These are phyloP conservation scores for Coemansia sp. DNA, from an alignment of 192 early-diverging fungal species.

Conservation along the genomic window DNA sequence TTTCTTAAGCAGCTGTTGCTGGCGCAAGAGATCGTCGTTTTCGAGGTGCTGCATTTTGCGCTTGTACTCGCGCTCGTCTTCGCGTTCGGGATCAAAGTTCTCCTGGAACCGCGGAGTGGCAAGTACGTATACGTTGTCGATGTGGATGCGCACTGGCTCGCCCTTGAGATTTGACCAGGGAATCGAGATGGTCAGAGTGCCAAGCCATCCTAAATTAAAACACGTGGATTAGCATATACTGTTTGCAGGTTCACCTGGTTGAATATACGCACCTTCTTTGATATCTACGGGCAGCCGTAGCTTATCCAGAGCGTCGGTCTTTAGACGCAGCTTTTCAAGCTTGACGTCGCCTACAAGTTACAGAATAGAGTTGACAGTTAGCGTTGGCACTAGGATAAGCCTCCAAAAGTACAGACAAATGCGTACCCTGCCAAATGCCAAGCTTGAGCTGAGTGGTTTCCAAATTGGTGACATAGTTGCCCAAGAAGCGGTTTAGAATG, in stretches of 20 bases:
- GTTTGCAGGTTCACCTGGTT: neutral
- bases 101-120: slow-evolving; percentile 80
- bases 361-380: neutral
- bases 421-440: slow-evolving; percentile 89
- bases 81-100: slow-evolving; percentile 81
- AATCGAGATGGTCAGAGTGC: slow-evolving; percentile 88
- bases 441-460: slow-evolving; percentile 93
- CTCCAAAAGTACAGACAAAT: no score
- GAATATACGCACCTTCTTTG: slow-evolving; percentile 55
- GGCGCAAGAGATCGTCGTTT: slow-evolving; percentile 39
- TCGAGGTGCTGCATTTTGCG: slow-evolving; percentile 82
- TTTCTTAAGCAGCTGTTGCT: slow-evolving; percentile 34
- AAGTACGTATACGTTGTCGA: slow-evolving; percentile 87
- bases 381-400: no score
- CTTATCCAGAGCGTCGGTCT: slow-evolving; percentile 88
- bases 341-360: slow-evolving; percentile 83
- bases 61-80: slow-evolving; percentile 73
- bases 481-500: slow-evolving; percentile 81
- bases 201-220: slow-evolving; percentile 73
- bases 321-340: slow-evolving; percentile 85
- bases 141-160: slow-evolving; percentile 84
- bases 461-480: slow-evolving; percentile 93
- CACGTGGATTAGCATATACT: neutral
- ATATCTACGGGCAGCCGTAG: slow-evolving; percentile 95
- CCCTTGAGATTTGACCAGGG: slow-evolving; percentile 97